These are phyloP conservation scores for Monosiga brevicollis DNA, from an alignment of 78 protist genomes.

Conservation along the genomic window DNA sequence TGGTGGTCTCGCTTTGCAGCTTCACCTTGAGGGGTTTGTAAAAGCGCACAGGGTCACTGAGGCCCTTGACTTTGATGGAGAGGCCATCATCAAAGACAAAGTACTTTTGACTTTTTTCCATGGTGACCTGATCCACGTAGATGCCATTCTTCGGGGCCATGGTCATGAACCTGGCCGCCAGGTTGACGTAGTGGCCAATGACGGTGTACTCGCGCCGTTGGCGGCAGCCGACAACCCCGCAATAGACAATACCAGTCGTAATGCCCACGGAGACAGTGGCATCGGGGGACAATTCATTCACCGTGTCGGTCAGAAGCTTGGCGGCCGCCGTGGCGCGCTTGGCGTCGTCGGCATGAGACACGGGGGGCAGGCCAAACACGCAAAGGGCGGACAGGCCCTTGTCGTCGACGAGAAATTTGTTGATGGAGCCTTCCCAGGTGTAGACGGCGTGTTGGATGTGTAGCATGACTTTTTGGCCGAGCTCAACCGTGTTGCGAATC, in stretches of 20 bases:
- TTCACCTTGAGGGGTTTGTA: no score
- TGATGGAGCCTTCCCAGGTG: neutral
- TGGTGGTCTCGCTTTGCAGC: no score
- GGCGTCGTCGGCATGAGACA: neutral
- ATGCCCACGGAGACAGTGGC: neutral
- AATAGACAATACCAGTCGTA: neutral
- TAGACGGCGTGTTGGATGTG: neutral
- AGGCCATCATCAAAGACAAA: no score
- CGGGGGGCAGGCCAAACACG: neutral
- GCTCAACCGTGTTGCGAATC: no score
- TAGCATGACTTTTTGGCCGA: neutral
- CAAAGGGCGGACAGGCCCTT: neutral
- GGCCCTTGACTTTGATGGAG: no score
- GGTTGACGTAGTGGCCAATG: constrained; percentile 2
- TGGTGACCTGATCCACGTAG: no score
- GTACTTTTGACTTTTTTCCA: no score
- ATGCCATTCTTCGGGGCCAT: neutral
- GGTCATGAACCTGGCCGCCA: constrained; percentile 3
- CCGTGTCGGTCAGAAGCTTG: neutral
- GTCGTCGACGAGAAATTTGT: neutral
- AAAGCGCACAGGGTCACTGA: no score
- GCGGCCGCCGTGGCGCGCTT: neutral
- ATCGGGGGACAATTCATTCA: no score
- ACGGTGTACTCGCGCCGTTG: constrained; percentile 10
- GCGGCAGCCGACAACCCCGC: neutral